Evolutionary conservation across 2,329 filamentous ascomycete genomes (phyloP), one percentile per base, ranked within the genome.

Genomic region (Neonectria neomacrospora): DNA sequence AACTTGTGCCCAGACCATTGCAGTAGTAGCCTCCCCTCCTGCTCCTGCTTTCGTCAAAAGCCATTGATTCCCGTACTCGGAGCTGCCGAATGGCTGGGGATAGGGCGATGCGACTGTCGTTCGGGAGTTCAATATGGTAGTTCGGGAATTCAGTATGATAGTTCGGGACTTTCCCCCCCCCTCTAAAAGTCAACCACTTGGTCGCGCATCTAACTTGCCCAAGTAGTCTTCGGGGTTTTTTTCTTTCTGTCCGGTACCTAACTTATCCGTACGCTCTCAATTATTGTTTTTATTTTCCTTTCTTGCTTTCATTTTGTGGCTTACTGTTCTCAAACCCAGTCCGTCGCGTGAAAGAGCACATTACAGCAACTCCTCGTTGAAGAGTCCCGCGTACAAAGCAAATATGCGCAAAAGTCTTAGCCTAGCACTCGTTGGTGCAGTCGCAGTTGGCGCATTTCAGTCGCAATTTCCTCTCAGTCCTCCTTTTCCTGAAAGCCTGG

Each of bases 81-180:
- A 26, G 18, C 9, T 22, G 45, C 45, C 45, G 45, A 50, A 50
- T 50, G 45, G 23, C 23, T 28, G 45, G 26, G 9, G 28, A 50
- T 50, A 44, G 41, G 18, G 18, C 41, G 41, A 44, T 44, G 41
- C 41, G 16, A n/a, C 41, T 44, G 41, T 18, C 23, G 18, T 53
- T 53, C 50, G 50, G 50, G 50, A 53, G 37, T 53, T 53, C n/a
- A 20, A 53, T 32, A 53, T n/a, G n/a, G n/a, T n/a, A n/a, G n/a
- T n/a, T n/a, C n/a, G n/a, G n/a, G n/a, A n/a, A n/a, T n/a, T n/a
- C n/a, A n/a, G n/a, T n/a, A n/a, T 37, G 9, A 14, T 16, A 53
- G 50, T 37, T 53, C 50, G 50, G 50, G 50, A 53, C 50, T 53
- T 53, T 53, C 9, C 7, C 7, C 2, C 23, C 7, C 3, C 23